phyloP scores from a whole-genome alignment of 73 alveolate species.

The Paraurostyla sp. region DNA sequence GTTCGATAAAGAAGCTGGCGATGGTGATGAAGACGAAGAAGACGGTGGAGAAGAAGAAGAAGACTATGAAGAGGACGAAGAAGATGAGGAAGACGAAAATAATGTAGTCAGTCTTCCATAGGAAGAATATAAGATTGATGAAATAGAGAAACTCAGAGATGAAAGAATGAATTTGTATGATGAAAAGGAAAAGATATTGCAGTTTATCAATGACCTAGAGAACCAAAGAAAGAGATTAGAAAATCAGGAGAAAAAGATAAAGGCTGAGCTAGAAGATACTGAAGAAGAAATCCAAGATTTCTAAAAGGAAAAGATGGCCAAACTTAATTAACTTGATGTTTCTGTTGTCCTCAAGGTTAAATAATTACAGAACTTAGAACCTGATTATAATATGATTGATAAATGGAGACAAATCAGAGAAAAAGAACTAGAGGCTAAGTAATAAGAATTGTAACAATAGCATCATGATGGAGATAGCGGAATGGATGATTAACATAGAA shows the following conservation, averaged over 20 bases:
- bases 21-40: constrained; percentile 83
- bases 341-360: constrained; percentile 78
- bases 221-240: constrained; percentile 78
- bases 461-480: constrained; percentile 54
- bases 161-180: constrained; percentile 81
- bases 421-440: constrained; percentile 34
- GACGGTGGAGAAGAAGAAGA: constrained; percentile 88
- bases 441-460: background rate
- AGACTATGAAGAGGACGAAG: constrained; percentile 89
- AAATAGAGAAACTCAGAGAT: constrained; percentile 89
- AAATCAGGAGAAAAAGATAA: constrained; percentile 76
- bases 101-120: constrained; percentile 73
- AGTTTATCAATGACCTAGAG: constrained; percentile 81
- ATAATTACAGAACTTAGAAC: constrained; percentile 78
- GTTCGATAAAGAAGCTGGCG: constrained; percentile 75
- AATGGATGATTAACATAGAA: constrained; percentile 44
- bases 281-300: constrained; percentile 90
- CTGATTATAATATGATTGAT: constrained; percentile 43
- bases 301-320: constrained; percentile 90
- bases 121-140: constrained; percentile 85
- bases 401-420: constrained; percentile 62
- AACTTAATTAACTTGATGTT: constrained; percentile 84
- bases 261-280: constrained; percentile 80
- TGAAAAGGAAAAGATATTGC: constrained; percentile 80
- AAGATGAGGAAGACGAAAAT: constrained; percentile 90